phyloP scores from a whole-genome alignment of 768 basidiomycete species.

The Suillus plorans region DNA sequence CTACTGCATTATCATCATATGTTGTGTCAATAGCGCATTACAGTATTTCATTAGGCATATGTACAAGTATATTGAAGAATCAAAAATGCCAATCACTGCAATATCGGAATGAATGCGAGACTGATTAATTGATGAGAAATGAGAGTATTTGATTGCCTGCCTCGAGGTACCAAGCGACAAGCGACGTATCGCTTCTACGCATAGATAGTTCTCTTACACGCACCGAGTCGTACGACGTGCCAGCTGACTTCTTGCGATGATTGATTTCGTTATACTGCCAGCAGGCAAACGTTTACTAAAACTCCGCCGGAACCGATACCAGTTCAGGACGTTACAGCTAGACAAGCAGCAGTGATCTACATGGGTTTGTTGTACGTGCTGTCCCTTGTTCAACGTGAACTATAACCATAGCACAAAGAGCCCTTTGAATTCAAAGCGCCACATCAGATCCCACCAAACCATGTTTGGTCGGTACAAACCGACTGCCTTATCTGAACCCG shows the following conservation, averaged over 20 bases:
- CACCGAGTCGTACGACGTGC: neutral
- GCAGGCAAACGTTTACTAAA: conserved; percentile 12
- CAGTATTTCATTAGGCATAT: conserved; percentile 31
- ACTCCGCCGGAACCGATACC: conserved; percentile 15
- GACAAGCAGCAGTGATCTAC: neutral
- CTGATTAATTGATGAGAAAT: neutral
- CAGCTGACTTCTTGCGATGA: neutral
- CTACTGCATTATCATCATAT: conserved; percentile 28
- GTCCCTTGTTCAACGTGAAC: neutral
- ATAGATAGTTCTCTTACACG: neutral
- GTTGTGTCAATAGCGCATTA: conserved; percentile 39
- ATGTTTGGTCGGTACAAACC: conserved; percentile 23
- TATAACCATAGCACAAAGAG: neutral
- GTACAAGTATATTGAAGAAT: conserved; percentile 30
- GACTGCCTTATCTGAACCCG: conserved; percentile 14
- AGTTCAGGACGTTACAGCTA: conserved; percentile 3
- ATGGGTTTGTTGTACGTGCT: conserved; percentile 5
- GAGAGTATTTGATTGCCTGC: neutral
- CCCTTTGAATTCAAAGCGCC: neutral
- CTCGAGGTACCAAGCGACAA: neutral
- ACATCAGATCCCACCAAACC: neutral
- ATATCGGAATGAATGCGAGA: neutral
- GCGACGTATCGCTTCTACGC: neutral
- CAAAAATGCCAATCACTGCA: conserved; percentile 25
- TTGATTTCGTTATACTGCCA: neutral